Percentiles rank a stretch among this genome's conserved stretches.
Evolutionary conservation across 257 asterid genomes (phyloP).

Genomic region (Dorcoceras hygrometricum): DNA sequence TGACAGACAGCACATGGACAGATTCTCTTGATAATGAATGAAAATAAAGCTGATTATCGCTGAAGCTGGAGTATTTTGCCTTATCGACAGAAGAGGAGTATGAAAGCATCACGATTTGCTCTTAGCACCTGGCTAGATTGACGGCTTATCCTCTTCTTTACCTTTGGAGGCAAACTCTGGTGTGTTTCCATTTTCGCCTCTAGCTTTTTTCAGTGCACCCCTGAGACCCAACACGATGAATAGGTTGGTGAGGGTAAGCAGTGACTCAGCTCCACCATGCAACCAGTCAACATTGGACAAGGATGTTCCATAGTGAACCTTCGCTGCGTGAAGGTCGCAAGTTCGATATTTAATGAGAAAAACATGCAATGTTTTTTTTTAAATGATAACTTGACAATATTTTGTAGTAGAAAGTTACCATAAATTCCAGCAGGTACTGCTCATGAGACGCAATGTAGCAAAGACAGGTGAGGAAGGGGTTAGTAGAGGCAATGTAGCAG

Average conservation of each 20-base stretch:
- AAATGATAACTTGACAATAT: not conserved
- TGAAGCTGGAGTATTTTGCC: constrained; percentile 5
- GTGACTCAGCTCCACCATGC: constrained; percentile 97
- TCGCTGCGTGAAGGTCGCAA: constrained; percentile 50
- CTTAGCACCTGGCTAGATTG: constrained; percentile 39
- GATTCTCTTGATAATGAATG: constrained; percentile 20
- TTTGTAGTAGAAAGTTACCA: constrained; percentile 43
- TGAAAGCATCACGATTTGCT: constrained; percentile 19
- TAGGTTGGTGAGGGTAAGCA: constrained; percentile 82
- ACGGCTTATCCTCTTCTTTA: constrained; percentile 48
- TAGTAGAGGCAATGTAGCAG: constrained; percentile 37
- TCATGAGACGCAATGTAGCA: constrained; percentile 31
- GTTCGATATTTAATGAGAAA: constrained; percentile 10
- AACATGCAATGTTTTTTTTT: not conserved
- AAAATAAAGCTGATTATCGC: constrained; percentile 3
- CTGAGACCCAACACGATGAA: constrained; percentile 89
- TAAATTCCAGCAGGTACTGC: constrained; percentile 95
- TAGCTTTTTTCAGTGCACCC: constrained; percentile 55
- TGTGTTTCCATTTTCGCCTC: constrained; percentile 31
- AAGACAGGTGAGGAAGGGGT: constrained; percentile 32
- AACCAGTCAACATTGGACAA: constrained; percentile 94
- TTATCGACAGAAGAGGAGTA: not conserved
- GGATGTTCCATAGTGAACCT: constrained; percentile 89
- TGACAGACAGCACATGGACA: constrained; percentile 3
- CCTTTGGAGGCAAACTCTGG: constrained; percentile 32